Conservation (phyloP, 805 yeast species). For the Metschnikowia baotianmanensis region DNA sequence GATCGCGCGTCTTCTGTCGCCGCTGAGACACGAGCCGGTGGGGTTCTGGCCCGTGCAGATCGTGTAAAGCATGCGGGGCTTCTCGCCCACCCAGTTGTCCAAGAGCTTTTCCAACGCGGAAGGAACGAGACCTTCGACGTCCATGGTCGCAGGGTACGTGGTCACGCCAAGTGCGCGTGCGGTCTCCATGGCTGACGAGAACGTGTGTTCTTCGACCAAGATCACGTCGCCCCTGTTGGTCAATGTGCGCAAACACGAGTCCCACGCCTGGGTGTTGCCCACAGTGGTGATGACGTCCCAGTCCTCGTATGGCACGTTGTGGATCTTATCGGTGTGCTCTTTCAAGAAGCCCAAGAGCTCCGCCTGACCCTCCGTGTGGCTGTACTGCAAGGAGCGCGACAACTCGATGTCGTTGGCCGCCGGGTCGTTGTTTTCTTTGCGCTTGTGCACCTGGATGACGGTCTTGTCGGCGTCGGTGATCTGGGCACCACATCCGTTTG, state of each 20-base stretch:
- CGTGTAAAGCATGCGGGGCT: slow-evolving; percentile 85
- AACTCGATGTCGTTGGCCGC: slow-evolving; percentile 58
- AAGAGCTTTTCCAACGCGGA: slow-evolving; percentile 60
- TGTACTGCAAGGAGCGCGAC: slow-evolving; percentile 88
- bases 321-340: slow-evolving; percentile 65
- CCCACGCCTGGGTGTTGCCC: slow-evolving; percentile 93
- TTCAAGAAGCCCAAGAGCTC: slow-evolving; percentile 64
- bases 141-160: slow-evolving; percentile 74
- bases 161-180: slow-evolving; percentile 69
- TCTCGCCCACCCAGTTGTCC: slow-evolving; percentile 67
- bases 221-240: slow-evolving; percentile 78
- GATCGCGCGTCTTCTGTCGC: slow-evolving; percentile 72
- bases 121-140: slow-evolving; percentile 75
- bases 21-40: slow-evolving; percentile 81
- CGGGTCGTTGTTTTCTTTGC: slow-evolving; percentile 20
- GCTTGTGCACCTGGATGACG: slow-evolving; percentile 43
- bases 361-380: slow-evolving; percentile 76
- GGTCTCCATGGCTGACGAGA: slow-evolving; percentile 82
- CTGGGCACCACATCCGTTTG: slow-evolving; percentile 72
- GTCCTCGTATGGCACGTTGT: slow-evolving; percentile 46
- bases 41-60: slow-evolving; percentile 98
- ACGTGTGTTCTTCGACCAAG: slow-evolving; percentile 77
- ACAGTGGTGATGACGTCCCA: slow-evolving; percentile 73
- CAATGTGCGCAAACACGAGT: slow-evolving; percentile 75
- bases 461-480: slow-evolving; percentile 41